Percentiles rank a stretch among this genome's conserved stretches.
Evolutionary conservation across 257 asterid genomes (phyloP).

Genomic region (Hygrophila difformis): DNA sequence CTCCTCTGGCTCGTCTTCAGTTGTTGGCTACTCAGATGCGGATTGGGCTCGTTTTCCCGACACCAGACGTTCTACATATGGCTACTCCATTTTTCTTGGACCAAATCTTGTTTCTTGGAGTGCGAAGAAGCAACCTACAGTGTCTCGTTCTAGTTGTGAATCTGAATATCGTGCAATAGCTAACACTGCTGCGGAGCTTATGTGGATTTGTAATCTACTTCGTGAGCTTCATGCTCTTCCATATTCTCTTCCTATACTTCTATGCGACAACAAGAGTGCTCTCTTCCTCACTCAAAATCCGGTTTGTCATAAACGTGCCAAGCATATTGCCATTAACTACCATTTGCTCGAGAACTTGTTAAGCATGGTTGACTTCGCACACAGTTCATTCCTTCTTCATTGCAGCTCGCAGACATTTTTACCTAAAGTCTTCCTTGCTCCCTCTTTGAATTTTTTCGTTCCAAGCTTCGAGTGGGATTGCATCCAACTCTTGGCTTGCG

Average conservation of each 20-base stretch:
- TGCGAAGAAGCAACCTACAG: neutral
- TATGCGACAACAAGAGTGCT: neutral
- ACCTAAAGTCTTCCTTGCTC: constrained; percentile 2
- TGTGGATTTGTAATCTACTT: neutral
- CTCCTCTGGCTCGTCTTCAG: neutral
- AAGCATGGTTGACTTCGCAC: too few species aligned
- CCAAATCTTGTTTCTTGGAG: neutral
- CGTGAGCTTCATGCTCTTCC: neutral
- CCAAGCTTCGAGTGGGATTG: neutral
- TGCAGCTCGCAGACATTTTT: constrained; percentile 2
- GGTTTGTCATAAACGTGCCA: neutral
- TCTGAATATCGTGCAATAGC: neutral
- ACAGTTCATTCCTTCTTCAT: too few species aligned
- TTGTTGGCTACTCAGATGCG: neutral
- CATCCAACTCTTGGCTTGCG: constrained; percentile 2
- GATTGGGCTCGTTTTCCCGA: neutral
- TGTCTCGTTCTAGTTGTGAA: neutral
- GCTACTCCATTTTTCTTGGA: neutral
- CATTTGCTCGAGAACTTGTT: constrained; percentile 1
- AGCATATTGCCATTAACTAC: neutral
- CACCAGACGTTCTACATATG: neutral
- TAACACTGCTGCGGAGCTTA: neutral
- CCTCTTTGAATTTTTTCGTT: neutral
- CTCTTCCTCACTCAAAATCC: neutral
- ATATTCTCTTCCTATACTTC: neutral